phyloP scores from a whole-genome alignment of 2,329 filamentous ascomycete species.

The Sporothrix inflata region DNA sequence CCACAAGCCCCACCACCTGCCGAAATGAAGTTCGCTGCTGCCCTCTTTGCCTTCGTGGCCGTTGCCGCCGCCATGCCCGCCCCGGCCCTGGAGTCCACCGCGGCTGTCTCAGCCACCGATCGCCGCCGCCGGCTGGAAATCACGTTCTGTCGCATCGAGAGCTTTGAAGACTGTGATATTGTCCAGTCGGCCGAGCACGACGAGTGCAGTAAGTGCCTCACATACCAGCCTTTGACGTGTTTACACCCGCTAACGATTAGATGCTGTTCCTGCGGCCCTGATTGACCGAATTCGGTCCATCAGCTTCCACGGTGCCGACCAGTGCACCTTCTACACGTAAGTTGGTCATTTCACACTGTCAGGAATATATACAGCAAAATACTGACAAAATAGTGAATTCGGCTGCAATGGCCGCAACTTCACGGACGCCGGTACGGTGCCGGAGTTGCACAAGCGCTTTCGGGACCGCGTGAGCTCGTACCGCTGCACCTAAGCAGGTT shows the following conservation, averaged over 20 bases:
- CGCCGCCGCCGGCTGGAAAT: not conserved
- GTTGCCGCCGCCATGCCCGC: not conserved
- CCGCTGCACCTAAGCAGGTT: not conserved
- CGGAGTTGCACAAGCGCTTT: not conserved
- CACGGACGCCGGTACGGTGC: not conserved
- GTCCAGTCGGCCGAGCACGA: not conserved
- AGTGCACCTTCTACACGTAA: constrained; percentile 20
- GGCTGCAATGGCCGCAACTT: not conserved
- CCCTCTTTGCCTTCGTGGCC: not conserved
- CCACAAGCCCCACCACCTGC: not conserved
- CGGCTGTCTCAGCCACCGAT: not conserved
- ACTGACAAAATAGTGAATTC: not conserved
- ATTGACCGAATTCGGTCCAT: constrained; percentile 17
- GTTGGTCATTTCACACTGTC: not conserved
- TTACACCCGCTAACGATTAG: not conserved
- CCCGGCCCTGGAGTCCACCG: not conserved
- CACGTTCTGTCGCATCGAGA: not conserved
- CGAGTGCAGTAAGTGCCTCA: not conserved
- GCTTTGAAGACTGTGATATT: not conserved
- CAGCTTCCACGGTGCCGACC: constrained; percentile 14
- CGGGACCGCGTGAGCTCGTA: constrained; percentile 4
- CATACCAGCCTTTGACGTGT: not conserved
- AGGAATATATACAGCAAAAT: not conserved
- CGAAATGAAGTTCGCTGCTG: not conserved
- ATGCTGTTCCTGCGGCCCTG: not conserved